Base-by-base conservation (phyloP, 2,329 filamentous ascomycete genomes). In the Colletotrichum sp. region DNA sequence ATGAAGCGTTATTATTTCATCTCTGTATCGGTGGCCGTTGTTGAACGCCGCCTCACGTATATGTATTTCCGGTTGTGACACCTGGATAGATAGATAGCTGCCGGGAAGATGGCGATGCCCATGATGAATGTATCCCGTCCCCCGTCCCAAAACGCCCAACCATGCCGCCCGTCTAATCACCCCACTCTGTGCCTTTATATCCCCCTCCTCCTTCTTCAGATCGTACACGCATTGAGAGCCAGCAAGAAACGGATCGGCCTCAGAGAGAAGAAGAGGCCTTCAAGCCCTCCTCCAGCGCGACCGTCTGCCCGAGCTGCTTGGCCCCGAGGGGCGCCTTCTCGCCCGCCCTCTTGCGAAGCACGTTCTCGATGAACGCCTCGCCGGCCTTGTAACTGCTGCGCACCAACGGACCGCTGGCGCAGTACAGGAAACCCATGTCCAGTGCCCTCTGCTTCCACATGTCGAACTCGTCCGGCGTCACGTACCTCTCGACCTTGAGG, bases 351-450 rank as follows among this genome's bases (percentile, higher is more conserved):
- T 98, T 98, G 85, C 95, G 94, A 74, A 99, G 86, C 24, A 99
- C 96, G 79, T 99, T 99, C 88, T 99, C 97, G 78, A 99, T 99
- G 82, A 99, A 99, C 2, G 95, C 95, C 87, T 99, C 97, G 47
- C 97, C 97, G 3, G 97, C 97, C 88, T 99, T 99, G 87, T 99
- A 99, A 61, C 94, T 97, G 78, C 95, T 98, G 74, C 97, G 91
- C 29, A 99, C 96, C 62, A 99, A 87, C 3, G 97, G 97, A 0
- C 97, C 97, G 72, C 94, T 97, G 16, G 97, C 97, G 82, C 95
- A 98, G 86, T 98, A 99, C 78, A 99, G 85, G 89, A 99, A 99
- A 62, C 97, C 97, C 92, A 98, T 91, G 76, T 98, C 95, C 59
- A 98, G 88, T 51, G 97, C 96, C 66, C 95, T 91, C 85, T 95